Base-by-base conservation (phyloP, 805 yeast genomes). In the Clavispora asparagi region DNA sequence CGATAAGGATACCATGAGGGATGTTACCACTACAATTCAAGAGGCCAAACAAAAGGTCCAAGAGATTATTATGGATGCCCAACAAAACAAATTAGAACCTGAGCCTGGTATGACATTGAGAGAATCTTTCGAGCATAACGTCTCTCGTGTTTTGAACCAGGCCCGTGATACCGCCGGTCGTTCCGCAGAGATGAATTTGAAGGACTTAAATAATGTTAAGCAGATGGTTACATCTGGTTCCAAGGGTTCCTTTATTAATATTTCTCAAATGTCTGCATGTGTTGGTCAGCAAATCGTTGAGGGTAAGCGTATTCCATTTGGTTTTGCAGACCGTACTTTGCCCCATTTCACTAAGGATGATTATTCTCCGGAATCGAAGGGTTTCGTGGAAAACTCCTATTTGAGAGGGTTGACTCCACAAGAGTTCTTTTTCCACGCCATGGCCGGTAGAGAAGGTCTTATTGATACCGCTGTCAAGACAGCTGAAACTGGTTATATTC, bases 171-270 rank as follows among this genome's bases (percentile, higher is more conserved):
- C 95, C 53, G 97, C 97, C 42, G 99, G 99, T 79, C 86, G 96
- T 67, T 87, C 96, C 38, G 98, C 99, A 4, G 99, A 95, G 75
- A 85, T 90, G 69, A 88, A 91, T 61, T 81, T 94, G 75, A 92
- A 91, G 65, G 96, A 91, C 61, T 76, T 85, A 55, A 94, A 94
- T 65, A 92, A 92, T 61, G 99, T 94, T 56, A 94, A 94, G 65
- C 99, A 94, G 76, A 94, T 94, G 99, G 99, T 94, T 42, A 85
- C 92, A 54, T 94, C 99, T 12, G 99, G 99, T 61, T 94, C 99
- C 29, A 94, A 94, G 71, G 99, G 99, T 77, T 94, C 99, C 13
- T 94, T 92, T 68, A 94, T 94, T 68, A 94, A 94, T 67, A 94
- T 94, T 65, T 95, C 99, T 23, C 98, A 91, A 73, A 94, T 94